Base-by-base conservation (phyloP, 768 basidiomycete genomes). In the Mycena polygramma region DNA sequence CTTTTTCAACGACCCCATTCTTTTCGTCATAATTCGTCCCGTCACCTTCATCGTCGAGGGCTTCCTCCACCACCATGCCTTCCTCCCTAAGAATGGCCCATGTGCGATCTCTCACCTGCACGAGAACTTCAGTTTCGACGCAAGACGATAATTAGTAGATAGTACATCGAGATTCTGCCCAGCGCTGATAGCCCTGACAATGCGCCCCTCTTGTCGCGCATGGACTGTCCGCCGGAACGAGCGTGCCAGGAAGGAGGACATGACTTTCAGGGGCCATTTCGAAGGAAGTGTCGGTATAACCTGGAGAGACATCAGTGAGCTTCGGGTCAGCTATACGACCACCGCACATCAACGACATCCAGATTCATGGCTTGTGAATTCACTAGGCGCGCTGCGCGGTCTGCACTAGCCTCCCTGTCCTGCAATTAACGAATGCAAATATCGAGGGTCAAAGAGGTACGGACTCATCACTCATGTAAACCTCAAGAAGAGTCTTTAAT, bases 331-430 rank as follows among this genome's bases (percentile, higher is more conserved):
- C 41, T 10, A 51, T 61, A 59, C 35, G 66, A 57, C 43, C 55
- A 24, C 83, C 91, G 76, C 76, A 96, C 95, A 77, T 96, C 93
- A 19, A 90, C 73, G 7, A 90, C 87, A 75, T 96, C 94, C 46
- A 97, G 83, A 76, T 91, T 91, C 70, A 90, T 85, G 10, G 91
- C 92, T 77, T 96, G 95, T 2, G 95, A 90, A 77, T 92, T 92
- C 39, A 98, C 81, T 48, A 97, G 80, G 39, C 86, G 85, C 8
- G 92, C 87, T 0, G 94, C 89, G 49, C 90, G 88, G 22, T 88
- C 86, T 4, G 87, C 79, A 37, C 85, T 86, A 1, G 81, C 77
- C 66, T 87, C 85, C 55, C 91, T 94, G 66, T 43, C 26, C 19
- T 45, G 53, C 46, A 26, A 46, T 66, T 14, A 66, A 17, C 4